Evolutionary conservation across 768 basidiomycete species (phyloP).

Genomic region (Phallus indusiatus): DNA sequence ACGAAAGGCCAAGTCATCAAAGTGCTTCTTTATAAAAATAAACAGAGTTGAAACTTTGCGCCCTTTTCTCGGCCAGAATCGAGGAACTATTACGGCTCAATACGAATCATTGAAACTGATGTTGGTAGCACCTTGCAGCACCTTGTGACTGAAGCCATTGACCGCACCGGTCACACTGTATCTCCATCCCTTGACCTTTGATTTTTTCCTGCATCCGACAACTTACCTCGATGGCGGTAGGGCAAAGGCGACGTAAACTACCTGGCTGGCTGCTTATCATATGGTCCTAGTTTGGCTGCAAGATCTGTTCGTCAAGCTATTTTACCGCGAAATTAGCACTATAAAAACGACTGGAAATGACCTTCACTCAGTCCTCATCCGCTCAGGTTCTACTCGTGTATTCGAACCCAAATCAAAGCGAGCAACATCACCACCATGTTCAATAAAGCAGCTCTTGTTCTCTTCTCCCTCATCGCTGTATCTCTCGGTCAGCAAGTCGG

Average conservation of each 20-base stretch:
- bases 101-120: background rate
- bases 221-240: background rate
- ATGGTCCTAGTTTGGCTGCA: too few species aligned
- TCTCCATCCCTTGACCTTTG: background rate
- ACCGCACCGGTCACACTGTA: too few species aligned
- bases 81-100: background rate
- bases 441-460: background rate
- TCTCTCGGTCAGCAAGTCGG: conserved; percentile 15
- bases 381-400: background rate
- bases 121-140: background rate
- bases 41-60: background rate
- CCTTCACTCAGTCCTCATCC: background rate
- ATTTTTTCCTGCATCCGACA: background rate
- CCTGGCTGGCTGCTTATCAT: too few species aligned
- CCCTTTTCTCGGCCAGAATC: background rate
- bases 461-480: background rate
- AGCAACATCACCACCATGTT: too few species aligned
- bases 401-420: background rate
- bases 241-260: too few species aligned
- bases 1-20: background rate
- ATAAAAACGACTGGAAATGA: too few species aligned
- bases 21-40: background rate
- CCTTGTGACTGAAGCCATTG: background rate
- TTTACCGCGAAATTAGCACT: too few species aligned
- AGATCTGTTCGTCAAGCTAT: too few species aligned